Evolutionary conservation across 2,329 filamentous ascomycete species (phyloP).

Genomic region (Pseudopithomyces chartarum): DNA sequence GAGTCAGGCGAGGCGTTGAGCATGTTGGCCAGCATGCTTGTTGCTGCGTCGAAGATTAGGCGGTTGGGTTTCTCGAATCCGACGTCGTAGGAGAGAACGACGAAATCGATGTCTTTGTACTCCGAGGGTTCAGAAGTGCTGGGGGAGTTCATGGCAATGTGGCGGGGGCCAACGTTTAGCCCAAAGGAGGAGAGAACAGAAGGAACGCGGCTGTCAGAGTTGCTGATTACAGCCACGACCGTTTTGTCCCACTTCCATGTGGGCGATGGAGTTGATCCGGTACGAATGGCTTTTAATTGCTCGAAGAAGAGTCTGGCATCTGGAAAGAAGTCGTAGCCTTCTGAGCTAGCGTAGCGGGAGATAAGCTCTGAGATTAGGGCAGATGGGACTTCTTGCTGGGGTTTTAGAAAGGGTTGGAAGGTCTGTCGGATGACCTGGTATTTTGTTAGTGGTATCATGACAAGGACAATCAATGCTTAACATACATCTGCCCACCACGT

Average conservation of each 20-base stretch:
- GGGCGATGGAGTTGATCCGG: not conserved
- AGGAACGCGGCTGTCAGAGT: conserved; percentile 66
- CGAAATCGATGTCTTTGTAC: conserved; percentile 57
- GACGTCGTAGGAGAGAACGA: conserved; percentile 67
- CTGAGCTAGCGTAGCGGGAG: conserved; percentile 57
- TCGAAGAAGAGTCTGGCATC: conserved; percentile 55
- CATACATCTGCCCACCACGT: conserved; percentile 66
- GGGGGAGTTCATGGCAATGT: conserved; percentile 17
- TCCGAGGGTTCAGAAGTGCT: conserved; percentile 26
- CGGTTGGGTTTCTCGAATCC: conserved; percentile 64
- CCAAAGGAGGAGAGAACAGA: conserved; percentile 60
- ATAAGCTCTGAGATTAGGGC: conserved; percentile 57
- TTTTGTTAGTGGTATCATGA: conserved; percentile 6
- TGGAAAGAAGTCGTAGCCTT: conserved; percentile 58
- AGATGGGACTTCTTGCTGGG: conserved; percentile 46
- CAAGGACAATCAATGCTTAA: conserved; percentile 1
- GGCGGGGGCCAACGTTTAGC: conserved; percentile 48
- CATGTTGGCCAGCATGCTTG: conserved; percentile 47
- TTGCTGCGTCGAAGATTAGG: conserved; percentile 62
- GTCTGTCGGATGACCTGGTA: conserved; percentile 62
- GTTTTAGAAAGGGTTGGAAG: conserved; percentile 32
- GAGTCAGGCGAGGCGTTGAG: conserved; percentile 22
- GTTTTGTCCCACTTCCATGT: conserved; percentile 47
- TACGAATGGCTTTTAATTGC: conserved; percentile 33
- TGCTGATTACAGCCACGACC: conserved; percentile 64